Evolutionary conservation across 2,329 filamentous ascomycete species (phyloP).

Genomic region (Arthrobotrys musiformis): DNA sequence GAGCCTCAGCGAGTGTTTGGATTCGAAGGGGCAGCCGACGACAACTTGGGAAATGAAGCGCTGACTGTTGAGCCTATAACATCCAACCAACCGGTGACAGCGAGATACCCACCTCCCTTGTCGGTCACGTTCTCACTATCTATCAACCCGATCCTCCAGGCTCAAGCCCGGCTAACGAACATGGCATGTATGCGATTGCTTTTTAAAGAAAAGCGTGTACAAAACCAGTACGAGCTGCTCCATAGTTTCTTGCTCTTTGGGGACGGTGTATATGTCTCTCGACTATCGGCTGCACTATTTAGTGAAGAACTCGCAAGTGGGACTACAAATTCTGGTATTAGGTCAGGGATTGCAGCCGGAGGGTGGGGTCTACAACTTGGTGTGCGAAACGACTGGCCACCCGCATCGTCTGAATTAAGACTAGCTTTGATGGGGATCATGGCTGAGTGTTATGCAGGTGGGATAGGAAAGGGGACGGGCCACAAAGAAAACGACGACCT

Average conservation of each 20-base stretch:
- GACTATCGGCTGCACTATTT: constrained; percentile 84
- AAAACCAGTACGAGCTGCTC: constrained; percentile 78
- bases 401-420: constrained; percentile 90
- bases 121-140: constrained; percentile 72
- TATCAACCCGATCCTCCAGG: constrained; percentile 75
- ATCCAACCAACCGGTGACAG: background rate
- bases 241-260: constrained; percentile 84
- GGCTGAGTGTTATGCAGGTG: constrained; percentile 73
- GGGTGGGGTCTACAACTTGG: constrained; percentile 83
- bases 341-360: constrained; percentile 62
- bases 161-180: constrained; percentile 80
- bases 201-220: constrained; percentile 77
- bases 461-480: constrained; percentile 56
- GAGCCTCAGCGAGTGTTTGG: constrained; percentile 43
- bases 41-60: constrained; percentile 37
- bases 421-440: constrained; percentile 87
- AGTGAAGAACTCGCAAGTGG: constrained; percentile 80
- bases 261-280: constrained; percentile 83
- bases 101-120: constrained; percentile 58
- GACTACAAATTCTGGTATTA: constrained; percentile 71
- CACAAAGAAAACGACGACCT: constrained; percentile 63
- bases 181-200: constrained; percentile 79
- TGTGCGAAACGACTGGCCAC: constrained; percentile 87
- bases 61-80: constrained; percentile 22
- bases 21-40: constrained; percentile 34